Evolutionary conservation across 257 asterid genomes (phyloP), one percentile per base, ranked within the genome.

Genomic region (Fraxinus cuspidata): DNA sequence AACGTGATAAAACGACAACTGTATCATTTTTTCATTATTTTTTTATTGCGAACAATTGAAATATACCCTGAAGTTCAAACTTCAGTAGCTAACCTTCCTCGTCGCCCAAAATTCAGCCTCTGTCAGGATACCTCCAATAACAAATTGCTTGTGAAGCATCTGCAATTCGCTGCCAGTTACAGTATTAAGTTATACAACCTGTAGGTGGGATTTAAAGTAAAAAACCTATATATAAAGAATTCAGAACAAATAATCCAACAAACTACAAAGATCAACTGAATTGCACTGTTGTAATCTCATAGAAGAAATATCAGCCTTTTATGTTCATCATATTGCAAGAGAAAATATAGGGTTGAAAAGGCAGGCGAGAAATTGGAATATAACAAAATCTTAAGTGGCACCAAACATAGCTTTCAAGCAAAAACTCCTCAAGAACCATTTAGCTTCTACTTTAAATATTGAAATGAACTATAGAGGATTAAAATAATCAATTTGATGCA

Each of bases 91-190:
- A 80, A 92, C 99, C 99, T 96, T 93, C 84, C 97, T 86, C n/a
- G 98, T 84, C 1, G 99, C 97, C 99, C 99, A 96, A 86, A 96
- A 96, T 82, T 96, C 99, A 79, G 91, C 97, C 81, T 96, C 99
- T n/a, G 97, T 85, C 81, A 96, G 86, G 78, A 85, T 86, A 77
- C 94, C 92, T 80, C 89, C 94, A 81, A 84, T 88, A 70, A 96
- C 99, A 77, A 96, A 84, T 81, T 93, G 90, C 89, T 88, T 94
- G 92, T 93, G 98, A 77, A 90, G 94, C 83, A 83, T 89, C 91
- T 92, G 97, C 81, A 93, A 82, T 84, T 93, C 97, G 68, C 99
- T 96, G 98, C 88, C 93, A 89, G 73, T 84, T 69, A 86, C 75
- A 86, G 82, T 84, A 83, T 70, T 81, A 82, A 77, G 87, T 88